phyloP scores from a whole-genome alignment of 768 basidiomycete genomes.

The Xerocomellus intermedius region DNA sequence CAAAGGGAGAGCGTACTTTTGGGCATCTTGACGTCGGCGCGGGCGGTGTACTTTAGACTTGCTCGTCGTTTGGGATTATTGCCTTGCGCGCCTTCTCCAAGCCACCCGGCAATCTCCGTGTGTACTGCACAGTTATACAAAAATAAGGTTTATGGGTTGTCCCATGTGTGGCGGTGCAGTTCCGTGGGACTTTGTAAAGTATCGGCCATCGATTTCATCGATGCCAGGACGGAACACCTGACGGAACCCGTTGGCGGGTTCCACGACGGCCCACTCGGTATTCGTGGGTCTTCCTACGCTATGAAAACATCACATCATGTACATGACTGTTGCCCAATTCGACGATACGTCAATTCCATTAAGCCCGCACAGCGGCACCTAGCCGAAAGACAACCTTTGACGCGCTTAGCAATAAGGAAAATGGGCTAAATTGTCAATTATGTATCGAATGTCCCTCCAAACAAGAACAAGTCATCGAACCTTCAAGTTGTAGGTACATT shows the following conservation, averaged over 20 bases:
- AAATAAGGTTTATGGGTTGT: slow-evolving; percentile 3
- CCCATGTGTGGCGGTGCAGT: slow-evolving; percentile 2
- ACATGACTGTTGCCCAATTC: neutral
- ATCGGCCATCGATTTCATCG: too few relatives aligned
- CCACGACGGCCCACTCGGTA: neutral
- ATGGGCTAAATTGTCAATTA: too few relatives aligned
- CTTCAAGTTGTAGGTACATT: too few relatives aligned
- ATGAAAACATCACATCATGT: neutral
- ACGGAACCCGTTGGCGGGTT: neutral
- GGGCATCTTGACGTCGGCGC: slow-evolving; percentile 42
- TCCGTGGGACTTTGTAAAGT: neutral
- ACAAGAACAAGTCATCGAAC: too few relatives aligned
- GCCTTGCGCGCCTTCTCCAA: slow-evolving; percentile 8
- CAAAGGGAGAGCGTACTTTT: slow-evolving; percentile 31
- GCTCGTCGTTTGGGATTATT: slow-evolving; percentile 13
- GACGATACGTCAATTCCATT: neutral
- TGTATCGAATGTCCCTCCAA: too few relatives aligned
- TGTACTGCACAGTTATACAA: slow-evolving; percentile 25
- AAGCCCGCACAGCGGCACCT: too few relatives aligned
- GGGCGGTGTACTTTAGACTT: slow-evolving; percentile 26
- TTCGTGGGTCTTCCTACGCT: neutral
- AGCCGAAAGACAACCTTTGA: too few relatives aligned
- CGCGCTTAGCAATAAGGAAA: too few relatives aligned
- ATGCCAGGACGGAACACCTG: neutral
- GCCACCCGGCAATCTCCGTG: slow-evolving; percentile 38